These are phyloP conservation scores for Pythium dissimile DNA, from an alignment of 352 stramenopile genomes.

Conservation along the genomic window DNA sequence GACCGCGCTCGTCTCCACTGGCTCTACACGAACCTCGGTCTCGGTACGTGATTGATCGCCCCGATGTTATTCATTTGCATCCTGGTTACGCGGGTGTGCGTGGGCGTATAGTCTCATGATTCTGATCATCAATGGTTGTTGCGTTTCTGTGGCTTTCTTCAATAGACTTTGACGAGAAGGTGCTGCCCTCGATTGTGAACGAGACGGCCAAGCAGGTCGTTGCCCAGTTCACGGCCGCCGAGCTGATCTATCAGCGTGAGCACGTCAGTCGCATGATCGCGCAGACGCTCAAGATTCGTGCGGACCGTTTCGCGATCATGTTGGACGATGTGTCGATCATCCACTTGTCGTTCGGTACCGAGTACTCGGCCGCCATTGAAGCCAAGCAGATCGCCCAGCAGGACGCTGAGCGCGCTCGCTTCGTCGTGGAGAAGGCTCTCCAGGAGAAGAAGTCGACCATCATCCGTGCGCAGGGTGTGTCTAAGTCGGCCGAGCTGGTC, in stretches of 20 bases:
- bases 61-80: background rate
- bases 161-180: slow-evolving; percentile 97
- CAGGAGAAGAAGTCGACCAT: slow-evolving; percentile 99
- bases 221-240: slow-evolving; percentile 98
- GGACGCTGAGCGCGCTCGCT: slow-evolving; percentile 98
- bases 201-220: slow-evolving; percentile 99
- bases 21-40: slow-evolving; percentile 96
- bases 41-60: slow-evolving; percentile 45
- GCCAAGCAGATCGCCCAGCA: slow-evolving; percentile 99
- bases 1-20: slow-evolving; percentile 91
- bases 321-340: slow-evolving; percentile 99
- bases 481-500: slow-evolving; percentile 98
- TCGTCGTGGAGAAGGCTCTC: slow-evolving; percentile 97
- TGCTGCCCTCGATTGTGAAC: slow-evolving; percentile 99
- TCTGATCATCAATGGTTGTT: background rate
- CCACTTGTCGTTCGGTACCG: slow-evolving; percentile 97
- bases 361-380: slow-evolving; percentile 99
- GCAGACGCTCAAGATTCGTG: slow-evolving; percentile 72
- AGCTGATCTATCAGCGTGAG: slow-evolving; percentile 99
- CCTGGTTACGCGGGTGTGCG: background rate
- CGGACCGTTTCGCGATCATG: slow-evolving; percentile 91
- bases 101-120: background rate
- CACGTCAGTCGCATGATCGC: slow-evolving; percentile 94
- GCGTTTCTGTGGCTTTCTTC: background rate
- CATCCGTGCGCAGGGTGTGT: slow-evolving; percentile 97